Conservation (phyloP, 31 red algal species). For the Endocladia muricata region DNA sequence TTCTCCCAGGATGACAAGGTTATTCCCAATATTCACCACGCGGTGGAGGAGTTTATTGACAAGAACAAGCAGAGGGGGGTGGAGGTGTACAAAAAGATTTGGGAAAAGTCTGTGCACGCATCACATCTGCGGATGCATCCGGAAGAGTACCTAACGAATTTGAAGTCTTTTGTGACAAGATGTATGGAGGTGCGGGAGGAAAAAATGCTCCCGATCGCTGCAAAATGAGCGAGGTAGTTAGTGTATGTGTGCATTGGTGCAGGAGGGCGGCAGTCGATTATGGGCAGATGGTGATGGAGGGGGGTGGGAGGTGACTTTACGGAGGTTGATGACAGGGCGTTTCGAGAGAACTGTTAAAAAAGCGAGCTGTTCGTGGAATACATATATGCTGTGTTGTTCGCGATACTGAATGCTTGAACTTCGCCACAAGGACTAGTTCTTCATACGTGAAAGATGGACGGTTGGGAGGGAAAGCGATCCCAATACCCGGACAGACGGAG, state of each 20-base stretch:
- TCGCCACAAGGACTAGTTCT: too few relatives aligned
- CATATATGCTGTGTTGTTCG: too few relatives aligned
- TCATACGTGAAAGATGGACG: too few relatives aligned
- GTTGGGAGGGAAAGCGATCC: too few relatives aligned
- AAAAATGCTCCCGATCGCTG: not conserved
- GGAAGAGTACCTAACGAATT: constrained; percentile 83
- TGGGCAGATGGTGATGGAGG: too few relatives aligned
- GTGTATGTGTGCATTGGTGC: not conserved
- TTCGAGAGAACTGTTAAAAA: too few relatives aligned
- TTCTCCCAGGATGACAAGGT: constrained; percentile 93
- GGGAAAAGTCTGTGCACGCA: constrained; percentile 83
- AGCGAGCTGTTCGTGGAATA: too few relatives aligned
- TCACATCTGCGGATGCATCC: constrained; percentile 87
- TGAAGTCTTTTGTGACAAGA: constrained; percentile 67
- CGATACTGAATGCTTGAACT: too few relatives aligned
- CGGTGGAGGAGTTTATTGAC: constrained; percentile 85
- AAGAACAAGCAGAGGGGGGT: constrained; percentile 81
- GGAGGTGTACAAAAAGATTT: constrained; percentile 91
- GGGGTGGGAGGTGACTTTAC: too few relatives aligned
- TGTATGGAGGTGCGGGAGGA: constrained; percentile 52
- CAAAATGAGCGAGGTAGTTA: not conserved
- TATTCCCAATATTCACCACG: constrained; percentile 59
- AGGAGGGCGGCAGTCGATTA: not conserved
- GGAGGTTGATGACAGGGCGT: too few relatives aligned
- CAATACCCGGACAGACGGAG: too few relatives aligned